A percentile compares a stretch with the other conserved stretches of the same genome.
These are phyloP conservation scores for Phaffia australis DNA, from an alignment of 768 basidiomycete genomes.

Conservation along the genomic window DNA sequence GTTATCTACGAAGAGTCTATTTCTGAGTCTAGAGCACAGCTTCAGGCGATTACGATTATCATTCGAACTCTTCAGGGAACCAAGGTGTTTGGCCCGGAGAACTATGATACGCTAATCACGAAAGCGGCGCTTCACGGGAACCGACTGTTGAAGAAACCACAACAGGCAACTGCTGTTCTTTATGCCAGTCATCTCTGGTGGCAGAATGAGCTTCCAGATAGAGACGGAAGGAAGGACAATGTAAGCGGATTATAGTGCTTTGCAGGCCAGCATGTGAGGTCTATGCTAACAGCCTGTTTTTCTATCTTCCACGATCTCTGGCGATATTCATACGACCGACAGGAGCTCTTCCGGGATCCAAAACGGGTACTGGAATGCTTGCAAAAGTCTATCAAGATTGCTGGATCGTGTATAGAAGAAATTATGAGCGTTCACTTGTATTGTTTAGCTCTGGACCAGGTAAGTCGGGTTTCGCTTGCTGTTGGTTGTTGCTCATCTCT, in stretches of 20 bases:
- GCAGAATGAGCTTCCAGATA: slow-evolving; percentile 56
- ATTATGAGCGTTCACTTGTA: slow-evolving; percentile 93
- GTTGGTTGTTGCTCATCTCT: neutral
- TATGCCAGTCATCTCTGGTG: slow-evolving; percentile 97
- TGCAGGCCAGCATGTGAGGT: no score
- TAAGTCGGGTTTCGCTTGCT: neutral
- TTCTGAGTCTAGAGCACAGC: slow-evolving; percentile 84
- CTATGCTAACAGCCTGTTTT: neutral
- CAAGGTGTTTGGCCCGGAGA: slow-evolving; percentile 82
- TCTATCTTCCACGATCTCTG: neutral
- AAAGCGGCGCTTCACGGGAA: slow-evolving; percentile 97
- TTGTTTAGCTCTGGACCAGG: slow-evolving; percentile 83
- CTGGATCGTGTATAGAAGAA: slow-evolving; percentile 91
- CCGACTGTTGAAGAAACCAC: slow-evolving; percentile 93
- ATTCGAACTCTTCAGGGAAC: slow-evolving; percentile 82
- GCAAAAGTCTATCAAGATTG: slow-evolving; percentile 90
- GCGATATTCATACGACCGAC: neutral
- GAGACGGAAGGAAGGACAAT: slow-evolving; percentile 45
- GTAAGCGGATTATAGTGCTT: slow-evolving; percentile 34
- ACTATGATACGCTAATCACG: slow-evolving; percentile 94
- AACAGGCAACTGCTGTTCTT: slow-evolving; percentile 88
- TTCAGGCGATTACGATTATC: slow-evolving; percentile 93
- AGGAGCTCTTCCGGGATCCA: slow-evolving; percentile 58
- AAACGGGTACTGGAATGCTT: slow-evolving; percentile 95
- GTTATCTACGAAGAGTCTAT: slow-evolving; percentile 97